A percentile compares a stretch with the other conserved stretches of the same genome.
Evolutionary conservation across 1,284 basidiomycete genomes (phyloP).

Genomic region (Agroathelia rolfsii): DNA sequence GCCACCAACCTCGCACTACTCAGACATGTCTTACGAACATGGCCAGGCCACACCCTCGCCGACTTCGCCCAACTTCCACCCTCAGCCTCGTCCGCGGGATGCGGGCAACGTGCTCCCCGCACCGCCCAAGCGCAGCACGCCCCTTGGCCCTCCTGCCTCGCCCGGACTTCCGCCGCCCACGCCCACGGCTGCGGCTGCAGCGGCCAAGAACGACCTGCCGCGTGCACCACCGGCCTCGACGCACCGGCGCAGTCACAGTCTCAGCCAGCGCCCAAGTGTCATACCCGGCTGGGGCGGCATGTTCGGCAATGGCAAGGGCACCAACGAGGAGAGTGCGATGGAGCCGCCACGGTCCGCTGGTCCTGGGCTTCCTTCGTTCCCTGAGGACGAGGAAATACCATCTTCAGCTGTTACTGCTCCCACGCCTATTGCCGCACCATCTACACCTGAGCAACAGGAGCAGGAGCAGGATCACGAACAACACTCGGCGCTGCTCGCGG

Average conservation of each 20-base stretch:
- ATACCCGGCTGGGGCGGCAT: slow-evolving; percentile 31
- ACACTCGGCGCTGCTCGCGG: slow-evolving; percentile 25
- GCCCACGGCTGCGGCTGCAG: slow-evolving; percentile 17
- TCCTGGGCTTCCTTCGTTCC: slow-evolving; percentile 44
- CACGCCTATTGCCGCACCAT: too few species aligned
- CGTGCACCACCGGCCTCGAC: slow-evolving; percentile 57
- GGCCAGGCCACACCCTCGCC: slow-evolving; percentile 42
- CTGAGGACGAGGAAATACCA: too few species aligned
- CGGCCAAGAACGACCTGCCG: slow-evolving; percentile 29
- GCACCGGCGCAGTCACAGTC: slow-evolving; percentile 64
- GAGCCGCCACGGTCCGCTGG: slow-evolving; percentile 46
- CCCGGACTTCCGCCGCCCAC: slow-evolving; percentile 17
- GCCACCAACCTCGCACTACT: slow-evolving; percentile 71
- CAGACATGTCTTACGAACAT: slow-evolving; percentile 65
- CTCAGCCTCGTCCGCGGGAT: slow-evolving; percentile 56
- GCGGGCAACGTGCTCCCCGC: slow-evolving; percentile 12
- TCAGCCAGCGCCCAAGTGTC: slow-evolving; percentile 58
- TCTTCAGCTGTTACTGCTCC: too few species aligned
- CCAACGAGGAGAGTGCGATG: slow-evolving; percentile 21
- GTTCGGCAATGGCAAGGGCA: slow-evolving; percentile 45
- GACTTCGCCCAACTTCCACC: slow-evolving; percentile 40
- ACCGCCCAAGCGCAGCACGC: too few species aligned
- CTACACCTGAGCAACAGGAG: slow-evolving; percentile 13
- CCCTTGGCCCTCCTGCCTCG: too few species aligned
- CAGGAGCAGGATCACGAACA: slow-evolving; percentile 21